Base-by-base conservation (phyloP, 2,329 filamentous ascomycete genomes). In the Scleromitrula shiraiana region DNA sequence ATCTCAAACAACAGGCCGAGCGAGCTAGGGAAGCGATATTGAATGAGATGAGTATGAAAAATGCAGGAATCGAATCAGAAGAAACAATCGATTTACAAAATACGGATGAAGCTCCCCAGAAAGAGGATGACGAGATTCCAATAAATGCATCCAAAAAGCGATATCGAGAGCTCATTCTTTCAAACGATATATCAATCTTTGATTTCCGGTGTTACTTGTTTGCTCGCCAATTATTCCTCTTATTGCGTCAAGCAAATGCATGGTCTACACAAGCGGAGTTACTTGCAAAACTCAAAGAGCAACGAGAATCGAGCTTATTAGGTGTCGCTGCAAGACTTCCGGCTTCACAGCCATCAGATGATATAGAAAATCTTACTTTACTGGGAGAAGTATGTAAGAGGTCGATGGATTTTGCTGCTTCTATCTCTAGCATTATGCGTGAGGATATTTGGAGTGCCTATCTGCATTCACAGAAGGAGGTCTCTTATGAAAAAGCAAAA, bases 201-300 rank as follows among this genome's bases (percentile, higher is more conserved):
- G 93, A 98, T 65, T 97, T 98, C 64, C 77, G 88, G 41, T 88
- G 85, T 57, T 98, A 98, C 64, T 82, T 98, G 10, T 98, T 97
- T 65, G 82, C 88, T 3, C 79, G 93, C 20, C 91, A 98, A 60
- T 80, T 95, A 53, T 78, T 85, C 2, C 69, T 98, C 1, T 73
- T 97, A 1, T 73, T 95, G 10, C 79, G 90, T 4, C 75, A 95
- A 1, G 89, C 86, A n/a, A 93, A 91, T 61, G 78, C 78, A 0
- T 77, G 69, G 65, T 80, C 77, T 2, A 78, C 78, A 0, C 66
- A 76, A 30, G 79, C 82, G 55, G 80, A 84, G 58, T 68, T 83
- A 0, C 63, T 83, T 1, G 73, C 74, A 8, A 81, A 80, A 61
- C 68, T 83, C 7, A 77, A 74, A 54, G 78, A 80, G 54, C 78